phyloP scores from a whole-genome alignment of 352 stramenopile species.

The Pythium aristosporum region DNA sequence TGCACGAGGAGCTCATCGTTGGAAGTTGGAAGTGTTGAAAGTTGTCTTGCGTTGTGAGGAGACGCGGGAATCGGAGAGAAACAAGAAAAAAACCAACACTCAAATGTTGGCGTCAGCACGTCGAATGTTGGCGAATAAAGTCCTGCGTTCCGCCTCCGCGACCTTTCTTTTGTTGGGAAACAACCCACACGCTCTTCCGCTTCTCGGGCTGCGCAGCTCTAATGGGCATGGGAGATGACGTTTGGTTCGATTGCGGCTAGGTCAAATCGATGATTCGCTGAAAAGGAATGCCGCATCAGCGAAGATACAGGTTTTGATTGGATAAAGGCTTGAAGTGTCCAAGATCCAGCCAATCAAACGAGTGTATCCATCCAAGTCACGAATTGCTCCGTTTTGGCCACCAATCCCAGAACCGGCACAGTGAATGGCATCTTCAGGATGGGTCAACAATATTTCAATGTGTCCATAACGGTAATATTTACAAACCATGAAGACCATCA shows the following conservation, averaged over 20 bases:
- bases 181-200: constrained; percentile 11
- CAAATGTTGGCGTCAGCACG: background rate
- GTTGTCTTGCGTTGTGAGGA: constrained; percentile 10
- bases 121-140: background rate
- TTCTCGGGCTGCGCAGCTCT: constrained; percentile 9
- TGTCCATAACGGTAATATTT: background rate
- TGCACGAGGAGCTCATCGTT: constrained; percentile 15
- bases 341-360: constrained; percentile 17
- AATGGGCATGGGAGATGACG: constrained; percentile 20
- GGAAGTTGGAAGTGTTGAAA: constrained; percentile 1
- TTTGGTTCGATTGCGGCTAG: constrained; percentile 17
- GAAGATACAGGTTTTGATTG: constrained; percentile 16
- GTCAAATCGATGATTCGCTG: background rate
- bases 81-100: background rate
- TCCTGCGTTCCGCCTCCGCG: constrained; percentile 25
- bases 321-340: constrained; percentile 7
- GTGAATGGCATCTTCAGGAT: background rate
- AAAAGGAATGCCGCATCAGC: constrained; percentile 21
- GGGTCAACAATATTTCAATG: background rate
- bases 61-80: background rate
- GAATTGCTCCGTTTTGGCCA: background rate
- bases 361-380: constrained; percentile 32
- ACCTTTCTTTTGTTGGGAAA: background rate
- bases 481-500: background rate
- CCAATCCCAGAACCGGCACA: constrained; percentile 29